Evolutionary conservation across 805 yeast genomes (phyloP).

Genomic region (Ogataea pilisensis): DNA sequence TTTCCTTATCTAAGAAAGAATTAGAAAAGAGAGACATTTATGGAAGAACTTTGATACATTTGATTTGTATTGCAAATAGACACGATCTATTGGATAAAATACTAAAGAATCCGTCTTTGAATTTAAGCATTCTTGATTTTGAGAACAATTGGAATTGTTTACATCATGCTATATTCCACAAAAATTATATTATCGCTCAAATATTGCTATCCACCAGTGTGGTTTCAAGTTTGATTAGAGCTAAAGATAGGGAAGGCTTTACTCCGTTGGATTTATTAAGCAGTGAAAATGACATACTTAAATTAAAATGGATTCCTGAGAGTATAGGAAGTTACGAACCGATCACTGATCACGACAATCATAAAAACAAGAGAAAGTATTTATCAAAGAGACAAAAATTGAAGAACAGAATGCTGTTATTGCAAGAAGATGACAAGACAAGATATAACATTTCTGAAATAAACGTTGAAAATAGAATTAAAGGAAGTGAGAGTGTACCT

Average conservation of each 20-base stretch:
- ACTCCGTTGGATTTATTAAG: conserved; percentile 69
- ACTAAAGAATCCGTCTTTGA: conserved; percentile 44
- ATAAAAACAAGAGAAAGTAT: conserved; percentile 27
- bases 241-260: conserved; percentile 65
- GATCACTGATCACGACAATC: neutral
- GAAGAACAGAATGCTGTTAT: neutral
- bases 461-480: conserved; percentile 29
- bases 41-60: conserved; percentile 61
- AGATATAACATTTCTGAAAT: conserved; percentile 14
- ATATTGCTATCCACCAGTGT: conserved; percentile 29
- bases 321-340: conserved; percentile 17
- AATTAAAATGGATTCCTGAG: conserved; percentile 30
- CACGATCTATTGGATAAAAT: conserved; percentile 42
- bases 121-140: conserved; percentile 47
- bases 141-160: conserved; percentile 83
- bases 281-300: conserved; percentile 40
- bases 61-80: conserved; percentile 47
- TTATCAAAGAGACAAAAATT: conserved; percentile 21
- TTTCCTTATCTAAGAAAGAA: conserved; percentile 33
- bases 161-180: conserved; percentile 63
- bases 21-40: conserved; percentile 56
- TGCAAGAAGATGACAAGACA: neutral
- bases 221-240: conserved; percentile 36
- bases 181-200: conserved; percentile 52
- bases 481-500: conserved; percentile 1